Evolutionary conservation across 2,329 filamentous ascomycete species (phyloP).

Genomic region (Sarocladium strictum): DNA sequence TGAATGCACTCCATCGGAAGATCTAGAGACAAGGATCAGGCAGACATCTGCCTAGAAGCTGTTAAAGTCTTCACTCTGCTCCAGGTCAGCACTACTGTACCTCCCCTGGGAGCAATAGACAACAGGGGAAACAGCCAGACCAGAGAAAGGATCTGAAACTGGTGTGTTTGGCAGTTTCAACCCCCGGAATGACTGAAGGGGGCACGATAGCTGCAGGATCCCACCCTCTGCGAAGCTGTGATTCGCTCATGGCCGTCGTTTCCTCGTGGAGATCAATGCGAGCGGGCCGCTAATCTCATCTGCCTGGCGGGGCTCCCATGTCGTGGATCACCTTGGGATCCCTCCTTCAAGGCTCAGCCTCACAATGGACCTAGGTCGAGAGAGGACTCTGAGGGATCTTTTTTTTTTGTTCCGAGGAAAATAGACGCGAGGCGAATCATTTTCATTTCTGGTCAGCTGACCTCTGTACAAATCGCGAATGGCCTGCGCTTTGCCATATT

Average conservation of each 20-base stretch:
- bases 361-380: no score
- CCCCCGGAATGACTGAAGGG: background rate
- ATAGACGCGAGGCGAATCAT: no score
- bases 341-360: no score
- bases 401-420: no score
- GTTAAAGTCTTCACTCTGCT: background rate
- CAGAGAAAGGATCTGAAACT: conserved; percentile 1
- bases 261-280: conserved; percentile 8
- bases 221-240: background rate
- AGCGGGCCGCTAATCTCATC: conserved; percentile 9
- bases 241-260: conserved; percentile 8
- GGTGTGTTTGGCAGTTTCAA: conserved; percentile 6
- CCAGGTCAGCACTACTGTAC: background rate
- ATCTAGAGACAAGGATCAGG: background rate
- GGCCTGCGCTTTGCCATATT: background rate
- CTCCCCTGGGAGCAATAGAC: background rate
- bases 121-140: background rate
- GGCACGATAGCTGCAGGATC: background rate
- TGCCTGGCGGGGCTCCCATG: conserved; percentile 5
- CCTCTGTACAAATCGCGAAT: background rate
- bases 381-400: background rate
- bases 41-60: background rate
- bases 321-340: conserved; percentile 1
- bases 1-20: background rate
- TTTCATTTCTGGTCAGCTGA: background rate